Conservation (phyloP, 2,329 filamentous ascomycete genomes). For the Colletotrichum agaves region DNA sequence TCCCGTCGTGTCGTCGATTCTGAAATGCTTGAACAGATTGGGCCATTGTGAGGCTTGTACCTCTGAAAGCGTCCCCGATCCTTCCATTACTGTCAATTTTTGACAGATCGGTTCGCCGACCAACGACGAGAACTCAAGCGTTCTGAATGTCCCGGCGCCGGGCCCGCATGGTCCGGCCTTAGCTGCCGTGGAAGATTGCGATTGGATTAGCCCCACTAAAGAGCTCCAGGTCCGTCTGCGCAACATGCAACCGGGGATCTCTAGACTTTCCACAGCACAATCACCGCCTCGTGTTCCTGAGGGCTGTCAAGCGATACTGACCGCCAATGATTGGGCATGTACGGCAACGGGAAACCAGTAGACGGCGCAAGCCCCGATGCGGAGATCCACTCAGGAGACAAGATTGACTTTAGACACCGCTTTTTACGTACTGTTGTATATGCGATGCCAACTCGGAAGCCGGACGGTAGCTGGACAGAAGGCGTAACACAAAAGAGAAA, state of each 20-base stretch:
- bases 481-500: not conserved
- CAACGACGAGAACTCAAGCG: constrained; percentile 31
- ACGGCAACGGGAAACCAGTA: not conserved
- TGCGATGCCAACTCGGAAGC: not conserved
- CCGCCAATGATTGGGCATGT: constrained; percentile 14
- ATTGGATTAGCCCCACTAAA: not conserved
- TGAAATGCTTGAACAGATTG: no score
- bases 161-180: constrained; percentile 13
- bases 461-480: not conserved
- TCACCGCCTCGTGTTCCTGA: not conserved
- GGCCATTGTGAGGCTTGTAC: no score
- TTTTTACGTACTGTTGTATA: constrained; percentile 5
- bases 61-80: not conserved
- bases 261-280: not conserved
- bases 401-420: constrained; percentile 32
- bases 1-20: no score
- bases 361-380: constrained; percentile 4
- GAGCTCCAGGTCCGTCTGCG: not conserved
- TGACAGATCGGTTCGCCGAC: constrained; percentile 11
- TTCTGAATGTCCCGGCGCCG: constrained; percentile 23
- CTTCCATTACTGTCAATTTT: not conserved
- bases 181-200: not conserved
- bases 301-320: not conserved
- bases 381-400: constrained; percentile 28
- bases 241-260: constrained; percentile 12